Evolutionary conservation across 352 stramenopile species (phyloP).

Genomic region (Achlya hypogyna): DNA sequence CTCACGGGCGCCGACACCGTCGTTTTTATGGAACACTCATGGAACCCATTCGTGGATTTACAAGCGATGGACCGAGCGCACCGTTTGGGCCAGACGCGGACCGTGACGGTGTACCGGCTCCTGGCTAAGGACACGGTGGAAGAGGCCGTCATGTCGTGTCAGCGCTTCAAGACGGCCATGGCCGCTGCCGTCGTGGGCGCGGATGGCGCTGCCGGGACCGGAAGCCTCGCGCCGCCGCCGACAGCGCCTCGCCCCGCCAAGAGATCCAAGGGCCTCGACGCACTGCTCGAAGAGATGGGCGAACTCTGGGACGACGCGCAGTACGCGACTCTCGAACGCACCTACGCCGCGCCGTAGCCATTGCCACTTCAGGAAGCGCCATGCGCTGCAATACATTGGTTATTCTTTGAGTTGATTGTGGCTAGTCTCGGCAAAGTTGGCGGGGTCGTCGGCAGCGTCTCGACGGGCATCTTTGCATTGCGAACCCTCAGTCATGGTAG

Average conservation of each 20-base stretch:
- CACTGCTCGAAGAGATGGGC: constrained; percentile 52
- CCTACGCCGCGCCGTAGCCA: constrained; percentile 3
- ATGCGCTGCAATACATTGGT: too few relatives aligned
- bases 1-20: constrained; percentile 95
- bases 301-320: constrained; percentile 77
- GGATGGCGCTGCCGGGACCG: not conserved
- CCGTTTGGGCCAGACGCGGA: constrained; percentile 60
- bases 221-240: not conserved
- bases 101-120: constrained; percentile 68
- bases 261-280: constrained; percentile 22
- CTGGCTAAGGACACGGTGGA: constrained; percentile 67
- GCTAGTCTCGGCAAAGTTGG: too few relatives aligned
- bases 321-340: constrained; percentile 66
- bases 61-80: constrained; percentile 87
- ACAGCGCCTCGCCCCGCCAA: not conserved
- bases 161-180: constrained; percentile 70
- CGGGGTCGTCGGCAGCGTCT: too few relatives aligned
- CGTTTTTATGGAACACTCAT: constrained; percentile 97
- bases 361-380: not conserved
- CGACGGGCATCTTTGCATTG: too few relatives aligned
- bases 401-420: too few relatives aligned
- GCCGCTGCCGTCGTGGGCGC: constrained; percentile 49
- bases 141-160: constrained; percentile 70
- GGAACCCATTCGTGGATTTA: constrained; percentile 95
- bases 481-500: too few relatives aligned